A percentile compares a stretch with the other conserved stretches of the same genome.
These are phyloP conservation scores for Phaffomyces antillensis DNA, from an alignment of 805 yeast genomes.

Conservation along the genomic window DNA sequence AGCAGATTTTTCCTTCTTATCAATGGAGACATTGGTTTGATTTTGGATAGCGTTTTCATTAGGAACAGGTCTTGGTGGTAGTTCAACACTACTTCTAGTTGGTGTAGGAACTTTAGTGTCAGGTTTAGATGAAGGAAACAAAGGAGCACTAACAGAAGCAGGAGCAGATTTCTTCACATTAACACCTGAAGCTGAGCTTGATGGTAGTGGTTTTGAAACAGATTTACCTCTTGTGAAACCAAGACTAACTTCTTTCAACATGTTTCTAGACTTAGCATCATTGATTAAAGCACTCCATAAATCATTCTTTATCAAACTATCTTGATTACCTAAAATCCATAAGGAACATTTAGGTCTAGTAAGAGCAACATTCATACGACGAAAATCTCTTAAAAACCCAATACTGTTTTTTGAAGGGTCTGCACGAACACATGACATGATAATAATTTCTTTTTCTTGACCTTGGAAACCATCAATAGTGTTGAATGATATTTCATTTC, in stretches of 20 bases:
- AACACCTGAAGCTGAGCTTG: not conserved
- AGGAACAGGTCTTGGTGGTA: too few relatives aligned
- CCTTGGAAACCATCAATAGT: constrained; percentile 98
- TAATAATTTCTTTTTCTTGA: constrained; percentile 90
- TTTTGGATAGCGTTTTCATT: too few relatives aligned
- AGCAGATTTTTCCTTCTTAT: too few relatives aligned
- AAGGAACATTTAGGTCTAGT: constrained; percentile 89
- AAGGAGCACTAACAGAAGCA: too few relatives aligned
- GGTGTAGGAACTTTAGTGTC: too few relatives aligned
- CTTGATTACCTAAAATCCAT: constrained; percentile 83
- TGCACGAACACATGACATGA: constrained; percentile 95
- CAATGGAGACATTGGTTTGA: too few relatives aligned
- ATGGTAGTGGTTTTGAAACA: not conserved
- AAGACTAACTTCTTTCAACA: constrained; percentile 9
- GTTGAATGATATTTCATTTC: constrained; percentile 72
- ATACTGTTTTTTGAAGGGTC: constrained; percentile 49
- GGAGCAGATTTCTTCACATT: too few relatives aligned
- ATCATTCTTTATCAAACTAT: constrained; percentile 54
- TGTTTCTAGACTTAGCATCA: constrained; percentile 51
- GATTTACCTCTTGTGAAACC: constrained; percentile 14
- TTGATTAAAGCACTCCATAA: constrained; percentile 68
- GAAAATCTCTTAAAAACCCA: constrained; percentile 83
- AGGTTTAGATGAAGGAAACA: too few relatives aligned
- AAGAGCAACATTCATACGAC: constrained; percentile 96
- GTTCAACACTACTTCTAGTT: too few relatives aligned